Percentiles rank a stretch among this genome's conserved stretches.
Evolutionary conservation across 345 rosid genomes (phyloP).

Genomic region (Populus pruinosa): DNA sequence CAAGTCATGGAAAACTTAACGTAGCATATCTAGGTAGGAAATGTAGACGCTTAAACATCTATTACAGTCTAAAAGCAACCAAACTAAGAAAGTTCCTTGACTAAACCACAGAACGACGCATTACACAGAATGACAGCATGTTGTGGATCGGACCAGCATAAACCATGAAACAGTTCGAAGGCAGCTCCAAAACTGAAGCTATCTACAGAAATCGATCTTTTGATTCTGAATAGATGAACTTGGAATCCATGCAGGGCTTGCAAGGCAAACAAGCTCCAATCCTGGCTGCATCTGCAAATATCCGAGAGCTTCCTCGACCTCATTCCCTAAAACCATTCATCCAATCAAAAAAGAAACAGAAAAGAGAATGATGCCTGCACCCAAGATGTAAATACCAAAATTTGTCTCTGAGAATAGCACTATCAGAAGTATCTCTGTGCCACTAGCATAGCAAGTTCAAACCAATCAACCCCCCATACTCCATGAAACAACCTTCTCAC

Average conservation of each 20-base stretch:
- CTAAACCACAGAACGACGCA: neutral
- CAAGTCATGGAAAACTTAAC: no score
- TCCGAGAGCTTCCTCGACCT: neutral
- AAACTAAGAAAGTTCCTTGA: neutral
- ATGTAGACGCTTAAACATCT: neutral
- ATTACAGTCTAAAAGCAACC: neutral
- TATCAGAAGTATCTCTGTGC: neutral
- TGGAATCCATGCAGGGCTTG: neutral
- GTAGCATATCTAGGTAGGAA: neutral
- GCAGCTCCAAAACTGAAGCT: neutral
- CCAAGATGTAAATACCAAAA: neutral
- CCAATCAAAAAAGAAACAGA: neutral
- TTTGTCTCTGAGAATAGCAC: neutral
- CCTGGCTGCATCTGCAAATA: neutral
- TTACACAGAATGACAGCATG: neutral
- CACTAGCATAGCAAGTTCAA: neutral
- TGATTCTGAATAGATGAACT: neutral
- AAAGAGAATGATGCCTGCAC: neutral
- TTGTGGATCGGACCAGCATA: neutral
- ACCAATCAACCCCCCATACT: neutral
- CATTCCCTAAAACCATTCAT: neutral
- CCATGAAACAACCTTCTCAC: neutral
- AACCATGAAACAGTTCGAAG: neutral
- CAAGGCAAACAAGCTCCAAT: neutral
- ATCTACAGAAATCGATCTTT: neutral